Evolutionary conservation across 257 asterid genomes (phyloP), one percentile per base, ranked within the genome.

Genomic region (Nicotiana benthamiana): DNA sequence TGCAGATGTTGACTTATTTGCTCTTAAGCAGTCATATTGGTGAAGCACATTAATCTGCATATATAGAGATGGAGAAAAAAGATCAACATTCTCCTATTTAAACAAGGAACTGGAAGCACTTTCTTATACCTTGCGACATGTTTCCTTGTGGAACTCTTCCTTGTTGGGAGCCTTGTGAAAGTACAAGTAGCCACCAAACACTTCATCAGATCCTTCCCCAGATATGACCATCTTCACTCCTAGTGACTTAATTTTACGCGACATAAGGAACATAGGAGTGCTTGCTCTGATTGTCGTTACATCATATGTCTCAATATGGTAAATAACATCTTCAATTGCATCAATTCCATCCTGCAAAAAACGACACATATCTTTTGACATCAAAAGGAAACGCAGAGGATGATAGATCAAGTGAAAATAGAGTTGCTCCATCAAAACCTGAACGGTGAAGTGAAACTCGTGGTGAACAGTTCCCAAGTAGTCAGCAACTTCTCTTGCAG

Each of bases 171-270:
- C 48, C 48, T 40, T 40, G 48, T 40, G 48, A 40, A 40, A 40
- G 48, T 95, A 95, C 64, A 92, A 87, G 86, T 95, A 95, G 10
- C 99, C 99, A 17, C 99, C 99, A 66, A 95, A 95, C 60, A 93
- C 84, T 90, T 95, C 99, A 57, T 95, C 99, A n/a, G 99, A 83
- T 17, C 98, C 98, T 88, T 95, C 99, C 60, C 99, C 99, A 5
- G 99, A 92, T 30, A 95, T 66, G 22, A 95, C 98, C 97, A 95
- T 93, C 87, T 95, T 95, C 34, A 95, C 99, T 22, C 99, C 98
- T 1, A 93, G 89, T 1, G 99, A 92, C 87, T 93, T 95, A 75
- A 95, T 93, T 87, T 95, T 95, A 24, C 99, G 93, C 0, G 99
- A 93, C 48, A 40, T 40, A 9, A 40, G 48, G 48, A 40, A 40